Percentiles rank a stretch among this genome's conserved stretches.
These are phyloP conservation scores for Bjerkandera adusta DNA, from an alignment of 1,284 basidiomycete species.

Conservation along the genomic window DNA sequence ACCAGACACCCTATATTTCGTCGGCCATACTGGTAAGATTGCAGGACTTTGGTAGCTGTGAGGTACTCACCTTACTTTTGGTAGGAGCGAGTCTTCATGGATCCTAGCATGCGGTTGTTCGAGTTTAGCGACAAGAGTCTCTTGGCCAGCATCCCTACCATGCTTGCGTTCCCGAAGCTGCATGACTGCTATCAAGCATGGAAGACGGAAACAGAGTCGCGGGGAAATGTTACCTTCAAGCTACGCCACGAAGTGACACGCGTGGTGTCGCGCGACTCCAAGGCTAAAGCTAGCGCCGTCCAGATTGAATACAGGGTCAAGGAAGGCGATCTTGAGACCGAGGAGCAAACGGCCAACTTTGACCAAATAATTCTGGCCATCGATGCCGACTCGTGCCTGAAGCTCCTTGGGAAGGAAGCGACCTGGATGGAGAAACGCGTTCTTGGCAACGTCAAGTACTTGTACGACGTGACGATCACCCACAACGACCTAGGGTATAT, in stretches of 20 bases:
- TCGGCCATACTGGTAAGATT: slow-evolving; percentile 44
- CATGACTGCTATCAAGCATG: slow-evolving; percentile 38
- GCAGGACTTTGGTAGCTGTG: neutral
- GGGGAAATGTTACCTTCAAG: slow-evolving; percentile 42
- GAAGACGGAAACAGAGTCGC: slow-evolving; percentile 40
- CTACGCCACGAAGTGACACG: slow-evolving; percentile 41
- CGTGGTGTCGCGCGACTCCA: slow-evolving; percentile 29
- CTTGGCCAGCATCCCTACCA: slow-evolving; percentile 32
- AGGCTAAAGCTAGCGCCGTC: slow-evolving; percentile 19
- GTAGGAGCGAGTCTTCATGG: slow-evolving; percentile 53
- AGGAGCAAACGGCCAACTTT: slow-evolving; percentile 43
- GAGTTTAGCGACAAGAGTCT: slow-evolving; percentile 31
- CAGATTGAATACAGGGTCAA: slow-evolving; percentile 26
- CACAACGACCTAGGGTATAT: slow-evolving; percentile 56
- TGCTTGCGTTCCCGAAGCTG: slow-evolving; percentile 37
- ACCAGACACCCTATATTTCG: slow-evolving; percentile 57
- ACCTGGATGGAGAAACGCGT: slow-evolving; percentile 56
- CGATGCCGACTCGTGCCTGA: slow-evolving; percentile 57
- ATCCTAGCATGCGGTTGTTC: slow-evolving; percentile 52
- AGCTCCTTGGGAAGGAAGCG: slow-evolving; percentile 52
- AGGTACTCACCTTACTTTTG: neutral
- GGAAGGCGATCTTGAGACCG: slow-evolving; percentile 17
- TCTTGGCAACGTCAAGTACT: slow-evolving; percentile 57
- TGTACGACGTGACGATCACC: slow-evolving; percentile 58
- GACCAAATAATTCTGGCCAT: slow-evolving; percentile 64